Conservation (phyloP, 768 basidiomycete species). For the Suillus subluteus region DNA sequence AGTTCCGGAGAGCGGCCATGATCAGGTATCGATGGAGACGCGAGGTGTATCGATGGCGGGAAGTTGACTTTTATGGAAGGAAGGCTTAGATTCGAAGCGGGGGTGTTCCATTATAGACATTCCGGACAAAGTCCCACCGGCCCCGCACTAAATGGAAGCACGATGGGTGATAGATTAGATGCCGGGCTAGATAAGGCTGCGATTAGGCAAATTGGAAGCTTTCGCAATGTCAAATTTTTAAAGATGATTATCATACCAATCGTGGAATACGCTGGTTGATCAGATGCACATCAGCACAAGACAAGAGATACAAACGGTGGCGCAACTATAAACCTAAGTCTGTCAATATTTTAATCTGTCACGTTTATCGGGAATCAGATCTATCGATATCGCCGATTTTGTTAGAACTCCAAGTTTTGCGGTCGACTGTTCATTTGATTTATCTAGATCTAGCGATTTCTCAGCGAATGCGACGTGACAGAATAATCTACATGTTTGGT, state of each 20-base stretch:
- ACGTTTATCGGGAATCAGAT: neutral
- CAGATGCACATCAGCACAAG: neutral
- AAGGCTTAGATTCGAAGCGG: neutral
- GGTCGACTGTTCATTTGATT: neutral
- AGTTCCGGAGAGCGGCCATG: neutral
- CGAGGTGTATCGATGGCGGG: neutral
- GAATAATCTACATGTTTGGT: no score
- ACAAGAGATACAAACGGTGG: neutral
- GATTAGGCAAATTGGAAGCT: neutral
- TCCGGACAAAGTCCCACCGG: neutral
- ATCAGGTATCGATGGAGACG: neutral
- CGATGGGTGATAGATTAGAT: neutral
- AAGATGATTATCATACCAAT: neutral
- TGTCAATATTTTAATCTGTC: neutral
- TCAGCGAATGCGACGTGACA: neutral
- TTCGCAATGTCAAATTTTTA: neutral
- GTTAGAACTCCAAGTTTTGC: neutral
- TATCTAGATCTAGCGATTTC: neutral
- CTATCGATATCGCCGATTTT: neutral
- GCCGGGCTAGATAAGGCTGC: neutral
- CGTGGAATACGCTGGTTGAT: neutral
- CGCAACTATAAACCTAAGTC: no score
- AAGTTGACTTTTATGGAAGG: no score
- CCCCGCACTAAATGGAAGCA: neutral
- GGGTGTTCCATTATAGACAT: neutral